Evolutionary conservation across 257 asterid genomes (phyloP), one percentile per base, ranked within the genome.

Genomic region (Leonotis leonurus): DNA sequence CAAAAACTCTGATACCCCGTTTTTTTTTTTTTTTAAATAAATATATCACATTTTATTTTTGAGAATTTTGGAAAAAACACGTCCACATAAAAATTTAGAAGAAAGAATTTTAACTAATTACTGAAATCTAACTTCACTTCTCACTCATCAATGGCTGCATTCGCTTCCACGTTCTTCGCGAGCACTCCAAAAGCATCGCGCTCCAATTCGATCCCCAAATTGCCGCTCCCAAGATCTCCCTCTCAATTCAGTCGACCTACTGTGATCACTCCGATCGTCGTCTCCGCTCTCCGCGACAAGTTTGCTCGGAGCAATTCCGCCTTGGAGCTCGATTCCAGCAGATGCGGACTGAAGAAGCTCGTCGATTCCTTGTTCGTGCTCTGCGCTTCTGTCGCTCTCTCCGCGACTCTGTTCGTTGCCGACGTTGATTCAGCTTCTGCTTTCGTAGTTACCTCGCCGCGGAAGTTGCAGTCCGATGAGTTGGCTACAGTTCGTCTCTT

Each of bases 401-500:
- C 97, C 11, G 83, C 84, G 40, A 70, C 89, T 24, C 53, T 93
- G n/a, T 73, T 80, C 32, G 63, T 83, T 8, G 46, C 77, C 6
- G 88, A 87, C 27, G 87, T 87, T 53, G 99, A 78, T 80, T 53
- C 83, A 4, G 96, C 95, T 10, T 73, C 87, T 26, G 97, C 99
- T 30, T 93, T 93, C 51, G 96, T 85, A 0, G 80, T 81, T 27
- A 51, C 88, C n/a, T 18, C 87, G 26, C 85, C 94, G 54, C 81
- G 84, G 78, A 93, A 83, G 73, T 79, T 87, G 82, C 97, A 89
- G 79, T 32, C 92, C 9, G 99, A 93, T 80, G 99, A 90, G 81
- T 84, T 93, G 1, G 99, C 99, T 22, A 87, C 99, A 0, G 96
- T 93, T 67, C 88, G 92, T 10, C 94, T 93, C 25, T 93, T 89